Evolutionary conservation across 2,329 filamentous ascomycete genomes (phyloP), one percentile per base, ranked within the genome.

Genomic region (Penicillium freii): DNA sequence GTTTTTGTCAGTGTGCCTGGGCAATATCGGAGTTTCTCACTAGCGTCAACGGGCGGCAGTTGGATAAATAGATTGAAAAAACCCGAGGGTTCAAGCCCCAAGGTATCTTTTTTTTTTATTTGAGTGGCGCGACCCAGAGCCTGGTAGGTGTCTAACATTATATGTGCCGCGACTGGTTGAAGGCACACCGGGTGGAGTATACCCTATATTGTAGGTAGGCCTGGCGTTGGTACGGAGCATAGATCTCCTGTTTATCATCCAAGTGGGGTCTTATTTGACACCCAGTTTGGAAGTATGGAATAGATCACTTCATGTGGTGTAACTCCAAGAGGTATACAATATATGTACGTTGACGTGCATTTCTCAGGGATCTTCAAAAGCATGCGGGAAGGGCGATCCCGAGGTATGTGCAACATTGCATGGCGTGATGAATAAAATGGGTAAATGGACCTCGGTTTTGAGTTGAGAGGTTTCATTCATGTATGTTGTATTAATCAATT

Each of bases 371-470:
- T 62, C 59, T 57, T 27, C 8, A 34, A 33, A 36, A 44, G 17
- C 43, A 29, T 58, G 53, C 62, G 59, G 57, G 53, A 59, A 51
- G 52, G 59, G 40, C 44, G 61, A 65, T 66, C 60, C 63, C 61
- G 59, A 62, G 59, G 52, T 45, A 65, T 36, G 31, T 47, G 7
- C 44, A 46, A 10, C 19, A 36, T 36, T 4, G 21, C 45, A 47
- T 65, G 64, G 59, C 61, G 56, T 65, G 62, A 62, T 59, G 50
- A 53, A n/a, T 33, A 13, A 27, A 42, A 60, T 57, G 56, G 59
- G 33, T 60, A 59, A 64, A 64, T 39, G 9, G 9, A 19, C 36
- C 36, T 39, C 36, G 36, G 36, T 19, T n/a, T 38, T 36, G 33
- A 29, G 5, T 11, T 51, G 36, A 15, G 21, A 10, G 15, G 3